phyloP scores from a whole-genome alignment of 768 basidiomycete genomes.

The Termitomyces sp. region DNA sequence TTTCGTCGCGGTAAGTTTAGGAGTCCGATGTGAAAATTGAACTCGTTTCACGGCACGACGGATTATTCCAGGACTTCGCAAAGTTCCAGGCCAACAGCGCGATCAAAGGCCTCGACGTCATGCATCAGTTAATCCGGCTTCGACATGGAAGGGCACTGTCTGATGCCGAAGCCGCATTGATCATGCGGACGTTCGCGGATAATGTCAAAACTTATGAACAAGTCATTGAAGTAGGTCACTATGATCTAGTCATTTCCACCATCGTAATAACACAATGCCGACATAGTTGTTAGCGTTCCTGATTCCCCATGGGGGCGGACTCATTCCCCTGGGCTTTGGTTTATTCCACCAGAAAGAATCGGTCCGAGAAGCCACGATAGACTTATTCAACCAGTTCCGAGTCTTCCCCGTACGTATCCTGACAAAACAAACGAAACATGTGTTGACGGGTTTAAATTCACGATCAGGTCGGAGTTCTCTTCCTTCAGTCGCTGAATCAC shows the following conservation, averaged over 20 bases:
- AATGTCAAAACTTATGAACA: conserved; percentile 80
- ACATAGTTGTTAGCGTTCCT: conserved; percentile 73
- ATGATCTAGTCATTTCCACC: background rate
- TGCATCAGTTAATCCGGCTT: conserved; percentile 82
- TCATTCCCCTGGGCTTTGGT: conserved; percentile 82
- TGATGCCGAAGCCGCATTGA: conserved; percentile 68
- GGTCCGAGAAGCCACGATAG: conserved; percentile 75
- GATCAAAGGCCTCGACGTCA: conserved; percentile 77
- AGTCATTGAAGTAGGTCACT: conserved; percentile 67
- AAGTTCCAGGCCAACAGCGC: conserved; percentile 46
- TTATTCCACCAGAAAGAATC: conserved; percentile 83
- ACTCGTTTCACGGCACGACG: background rate
- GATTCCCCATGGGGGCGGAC: conserved; percentile 74
- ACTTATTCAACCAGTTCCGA: conserved; percentile 78
- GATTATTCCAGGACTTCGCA: conserved; percentile 58
- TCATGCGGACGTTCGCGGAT: conserved; percentile 70
- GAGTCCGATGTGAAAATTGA: background rate
- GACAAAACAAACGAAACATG: background rate
- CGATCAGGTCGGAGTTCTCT: conserved; percentile 69
- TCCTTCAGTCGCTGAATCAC: conserved; percentile 75
- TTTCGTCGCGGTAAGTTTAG: conserved; percentile 49
- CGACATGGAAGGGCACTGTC: conserved; percentile 66
- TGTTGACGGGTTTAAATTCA: background rate
- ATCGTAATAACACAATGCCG: background rate
- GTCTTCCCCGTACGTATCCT: conserved; percentile 57